These are phyloP conservation scores for Eucalyptus pauciflora DNA, from an alignment of 345 rosid genomes.

Conservation along the genomic window DNA sequence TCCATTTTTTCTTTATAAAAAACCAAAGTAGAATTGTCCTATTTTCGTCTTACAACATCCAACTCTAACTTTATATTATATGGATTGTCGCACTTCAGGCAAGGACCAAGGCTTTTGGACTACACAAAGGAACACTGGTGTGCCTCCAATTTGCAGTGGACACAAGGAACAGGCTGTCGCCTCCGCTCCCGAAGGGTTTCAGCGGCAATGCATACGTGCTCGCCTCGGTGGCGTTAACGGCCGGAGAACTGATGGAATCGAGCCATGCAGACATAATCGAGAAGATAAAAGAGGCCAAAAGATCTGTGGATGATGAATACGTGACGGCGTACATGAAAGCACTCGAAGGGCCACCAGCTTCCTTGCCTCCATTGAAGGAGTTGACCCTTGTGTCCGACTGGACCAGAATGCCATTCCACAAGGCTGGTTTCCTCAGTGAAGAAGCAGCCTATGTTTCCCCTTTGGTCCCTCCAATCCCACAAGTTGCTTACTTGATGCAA, in stretches of 20 bases:
- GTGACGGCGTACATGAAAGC: constrained; percentile 46
- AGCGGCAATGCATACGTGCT: constrained; percentile 60
- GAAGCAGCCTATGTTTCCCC: constrained; percentile 38
- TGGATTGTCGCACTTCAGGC: constrained; percentile 15
- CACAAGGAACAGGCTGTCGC: constrained; percentile 31
- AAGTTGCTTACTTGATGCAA: constrained; percentile 58
- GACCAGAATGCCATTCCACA: constrained; percentile 72
- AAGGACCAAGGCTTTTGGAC: constrained; percentile 38
- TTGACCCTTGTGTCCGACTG: constrained; percentile 54
- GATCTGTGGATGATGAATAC: constrained; percentile 24
- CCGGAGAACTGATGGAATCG: constrained; percentile 26
- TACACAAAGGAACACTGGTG: constrained; percentile 33
- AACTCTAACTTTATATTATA: neutral
- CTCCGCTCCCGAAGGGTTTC: constrained; percentile 38
- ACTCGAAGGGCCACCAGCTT: constrained; percentile 23
- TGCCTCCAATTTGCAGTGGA: constrained; percentile 68
- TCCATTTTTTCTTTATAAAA: neutral
- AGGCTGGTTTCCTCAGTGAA: constrained; percentile 23
- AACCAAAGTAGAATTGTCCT: neutral
- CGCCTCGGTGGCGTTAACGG: constrained; percentile 39
- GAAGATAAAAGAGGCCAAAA: constrained; percentile 52
- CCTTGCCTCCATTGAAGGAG: constrained; percentile 47
- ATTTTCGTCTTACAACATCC: neutral
- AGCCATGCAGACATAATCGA: constrained; percentile 16
- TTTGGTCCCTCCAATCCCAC: constrained; percentile 51